Base-by-base conservation (phyloP, 2,329 filamentous ascomycete genomes). In the Cladophialophora exuberans region DNA sequence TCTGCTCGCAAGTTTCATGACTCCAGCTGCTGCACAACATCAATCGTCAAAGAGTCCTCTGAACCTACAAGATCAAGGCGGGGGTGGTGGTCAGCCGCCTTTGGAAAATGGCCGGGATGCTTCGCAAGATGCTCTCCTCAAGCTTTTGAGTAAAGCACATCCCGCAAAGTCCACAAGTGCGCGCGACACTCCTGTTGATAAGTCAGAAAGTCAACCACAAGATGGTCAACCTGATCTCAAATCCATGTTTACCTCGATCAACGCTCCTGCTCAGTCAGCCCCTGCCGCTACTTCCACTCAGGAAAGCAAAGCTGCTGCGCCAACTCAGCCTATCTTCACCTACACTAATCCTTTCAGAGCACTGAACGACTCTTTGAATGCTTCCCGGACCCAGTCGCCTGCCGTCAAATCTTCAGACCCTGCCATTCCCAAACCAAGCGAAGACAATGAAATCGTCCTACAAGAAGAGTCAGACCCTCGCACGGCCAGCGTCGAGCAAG, bases 51-150 rank as follows among this genome's bases (percentile, higher is more conserved):
- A 72, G 10, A 66, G 69, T 23, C 47, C 57, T 18, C 52, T 54
- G 23, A 52, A 53, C n/a, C 22, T 59, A 7, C 46, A 62, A 36
- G 60, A 62, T 49, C 56, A 57, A 50, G 60, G 52, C 5, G 53
- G 53, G 23, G 60, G 52, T 41, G 57, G 57, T 10, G 43, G 17
- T 18, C 20, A 36, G 15, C 33, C 30, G 23, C 23, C 54, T 42
- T 58, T 66, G 31, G 62, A 67, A 11, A 62, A 64, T 15, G 61
- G 70, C 31, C 61, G 70, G 42, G 80, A 84, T 42, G 87, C 90
- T 70, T 89, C 91, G 3, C 89, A 95, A 71, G 86, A 93, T 61
- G 89, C 94, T 67, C 79, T 99, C 43, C 83, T 97, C 59, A 88
- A 90, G 65, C 79, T 97, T 55, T 81, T 99, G 61, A 94, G 91